phyloP scores from a whole-genome alignment of 306 rosid genomes.

The Cucurbita pepo region DNA sequence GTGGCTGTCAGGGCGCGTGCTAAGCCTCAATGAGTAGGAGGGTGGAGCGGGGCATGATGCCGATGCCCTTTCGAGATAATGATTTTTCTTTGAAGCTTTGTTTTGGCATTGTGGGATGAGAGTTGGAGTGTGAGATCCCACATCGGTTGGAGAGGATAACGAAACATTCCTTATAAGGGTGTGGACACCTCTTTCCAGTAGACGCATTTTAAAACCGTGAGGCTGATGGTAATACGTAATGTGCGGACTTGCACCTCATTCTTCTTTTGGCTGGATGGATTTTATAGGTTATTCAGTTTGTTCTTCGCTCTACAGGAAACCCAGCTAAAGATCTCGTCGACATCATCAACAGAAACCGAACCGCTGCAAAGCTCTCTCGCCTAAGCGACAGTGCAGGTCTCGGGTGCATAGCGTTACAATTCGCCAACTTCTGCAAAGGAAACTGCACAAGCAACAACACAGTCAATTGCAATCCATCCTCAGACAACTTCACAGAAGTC shows the following conservation, averaged over 20 bases:
- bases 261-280: not conserved
- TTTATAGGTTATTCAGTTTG: not conserved
- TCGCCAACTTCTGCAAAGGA: slow-evolving; percentile 53
- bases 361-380: slow-evolving; percentile 41
- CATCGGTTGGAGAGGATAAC: too few relatives aligned
- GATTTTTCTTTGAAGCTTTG: not conserved
- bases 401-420: slow-evolving; percentile 90
- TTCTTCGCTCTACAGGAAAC: slow-evolving; percentile 44
- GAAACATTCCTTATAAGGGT: too few relatives aligned
- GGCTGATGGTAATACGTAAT: too few relatives aligned
- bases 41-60: not conserved
- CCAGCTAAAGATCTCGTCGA: slow-evolving; percentile 67
- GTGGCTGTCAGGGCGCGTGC: not conserved
- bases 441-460: slow-evolving; percentile 51
- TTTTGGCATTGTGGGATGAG: not conserved
- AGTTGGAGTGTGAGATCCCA: not conserved
- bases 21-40: not conserved
- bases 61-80: not conserved
- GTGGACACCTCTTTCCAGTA: too few relatives aligned
- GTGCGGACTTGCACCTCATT: not conserved
- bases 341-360: slow-evolving; percentile 63
- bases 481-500: slow-evolving; percentile 72
- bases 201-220: too few relatives aligned
- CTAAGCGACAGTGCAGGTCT: slow-evolving; percentile 69
- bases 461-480: slow-evolving; percentile 59